These are phyloP conservation scores for Begonia fuchsioides DNA, from an alignment of 306 rosid genomes.

Conservation along the genomic window DNA sequence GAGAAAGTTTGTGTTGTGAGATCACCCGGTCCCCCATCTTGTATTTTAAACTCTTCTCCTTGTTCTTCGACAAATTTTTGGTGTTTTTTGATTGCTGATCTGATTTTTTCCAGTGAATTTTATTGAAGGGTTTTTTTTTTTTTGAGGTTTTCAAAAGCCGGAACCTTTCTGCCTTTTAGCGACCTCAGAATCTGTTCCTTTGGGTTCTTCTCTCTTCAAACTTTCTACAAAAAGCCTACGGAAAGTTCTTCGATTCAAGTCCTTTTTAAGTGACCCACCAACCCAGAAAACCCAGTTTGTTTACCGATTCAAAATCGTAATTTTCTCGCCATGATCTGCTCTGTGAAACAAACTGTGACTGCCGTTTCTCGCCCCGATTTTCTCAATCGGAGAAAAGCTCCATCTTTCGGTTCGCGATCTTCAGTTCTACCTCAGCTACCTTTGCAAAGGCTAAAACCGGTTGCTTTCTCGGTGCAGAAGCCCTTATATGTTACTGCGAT, in stretches of 20 bases:
- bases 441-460: constrained; percentile 3
- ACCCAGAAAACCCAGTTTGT: constrained; percentile 6
- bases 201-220: background rate
- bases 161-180: constrained; percentile 4
- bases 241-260: constrained; percentile 3
- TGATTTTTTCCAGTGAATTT: constrained; percentile 2
- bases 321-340: constrained; percentile 33
- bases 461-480: constrained; percentile 15
- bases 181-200: constrained; percentile 1
- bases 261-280: constrained; percentile 2
- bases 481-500: constrained; percentile 43
- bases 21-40: background rate
- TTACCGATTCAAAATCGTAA: no score
- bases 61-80: background rate
- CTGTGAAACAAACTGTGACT: constrained; percentile 20
- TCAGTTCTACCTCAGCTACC: constrained; percentile 16
- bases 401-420: constrained; percentile 15
- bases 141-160: background rate
- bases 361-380: constrained; percentile 15
- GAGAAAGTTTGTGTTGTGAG: no score
- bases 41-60: background rate
- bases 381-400: constrained; percentile 12
- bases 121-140: constrained; percentile 1
- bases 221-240: constrained; percentile 1
- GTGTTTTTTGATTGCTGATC: background rate